Conservation (phyloP, 1,284 basidiomycete genomes). For the Entoloma clypeatum region DNA sequence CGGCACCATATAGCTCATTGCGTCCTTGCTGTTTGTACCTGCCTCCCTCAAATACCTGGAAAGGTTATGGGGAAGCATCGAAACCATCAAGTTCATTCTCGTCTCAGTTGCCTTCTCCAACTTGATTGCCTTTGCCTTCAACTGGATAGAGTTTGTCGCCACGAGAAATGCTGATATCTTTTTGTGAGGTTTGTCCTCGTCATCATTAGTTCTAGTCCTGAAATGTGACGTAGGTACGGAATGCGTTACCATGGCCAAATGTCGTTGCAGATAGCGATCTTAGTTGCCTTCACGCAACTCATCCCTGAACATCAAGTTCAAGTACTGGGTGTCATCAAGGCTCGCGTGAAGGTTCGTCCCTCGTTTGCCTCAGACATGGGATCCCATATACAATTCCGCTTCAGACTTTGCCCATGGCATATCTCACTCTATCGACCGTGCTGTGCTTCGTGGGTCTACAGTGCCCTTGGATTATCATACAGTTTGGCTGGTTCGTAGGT, state of each 20-base stretch:
- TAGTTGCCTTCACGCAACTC: constrained; percentile 96
- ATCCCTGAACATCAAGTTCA: constrained; percentile 99
- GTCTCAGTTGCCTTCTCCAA: constrained; percentile 82
- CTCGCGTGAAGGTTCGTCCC: constrained; percentile 81
- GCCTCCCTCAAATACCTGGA: constrained; percentile 89
- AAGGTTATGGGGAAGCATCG: constrained; percentile 86
- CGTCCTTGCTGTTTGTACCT: constrained; percentile 77
- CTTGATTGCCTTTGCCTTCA: constrained; percentile 80
- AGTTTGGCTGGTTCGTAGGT: constrained; percentile 95
- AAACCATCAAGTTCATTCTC: constrained; percentile 83
- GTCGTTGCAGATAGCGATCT: constrained; percentile 84
- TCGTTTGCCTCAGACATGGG: constrained; percentile 1
- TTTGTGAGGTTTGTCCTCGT: constrained; percentile 52
- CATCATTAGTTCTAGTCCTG: constrained; percentile 7
- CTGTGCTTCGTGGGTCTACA: constrained; percentile 87
- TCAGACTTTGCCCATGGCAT: constrained; percentile 89
- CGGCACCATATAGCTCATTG: constrained; percentile 55
- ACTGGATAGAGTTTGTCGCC: constrained; percentile 75
- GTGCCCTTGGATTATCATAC: constrained; percentile 93
- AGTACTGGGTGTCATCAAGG: constrained; percentile 79
- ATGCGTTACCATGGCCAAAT: constrained; percentile 90
- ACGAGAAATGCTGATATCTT: constrained; percentile 64
- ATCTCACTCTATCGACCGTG: constrained; percentile 88
- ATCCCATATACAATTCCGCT: constrained; percentile 11
- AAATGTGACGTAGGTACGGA: constrained; percentile 58